Evolutionary conservation across 1,284 basidiomycete genomes (phyloP), one percentile per base, ranked within the genome.

Genomic region (Earliella scabrosa): DNA sequence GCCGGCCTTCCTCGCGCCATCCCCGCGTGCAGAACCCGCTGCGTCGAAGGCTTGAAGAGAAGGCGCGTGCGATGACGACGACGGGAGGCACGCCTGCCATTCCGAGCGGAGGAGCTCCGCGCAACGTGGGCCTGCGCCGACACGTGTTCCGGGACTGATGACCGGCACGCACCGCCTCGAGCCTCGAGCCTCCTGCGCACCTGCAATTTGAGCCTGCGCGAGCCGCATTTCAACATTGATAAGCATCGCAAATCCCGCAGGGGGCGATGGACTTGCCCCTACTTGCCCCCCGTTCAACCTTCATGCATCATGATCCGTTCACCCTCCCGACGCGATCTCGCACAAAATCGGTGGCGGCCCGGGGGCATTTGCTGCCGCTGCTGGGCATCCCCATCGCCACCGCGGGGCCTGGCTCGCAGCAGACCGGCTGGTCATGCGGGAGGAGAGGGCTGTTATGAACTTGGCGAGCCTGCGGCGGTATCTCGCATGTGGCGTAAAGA

Each of bases 121-220:
- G 40, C 59, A 61, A 58, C 59, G 59, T 61, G 59, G 57, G 21
- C n/a, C 32, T 46, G 31, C 13, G 18, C 50, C 7, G 34, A 50
- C 59, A 61, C 59, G 59, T 61, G 59, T 53, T n/a, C 34, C 53
- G 50, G 55, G 45, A 29, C 50, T 61, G 56, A 40, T 55, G 50
- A 50, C 53, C 56, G 50, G n/a, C 11, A 14, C 35, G n/a, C n/a
- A n/a, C n/a, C n/a, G n/a, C n/a, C n/a, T n/a, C n/a, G n/a, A n/a
- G n/a, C n/a, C n/a, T n/a, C n/a, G n/a, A n/a, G n/a, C n/a, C n/a
- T n/a, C n/a, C n/a, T n/a, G n/a, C n/a, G n/a, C n/a, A n/a, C n/a
- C n/a, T n/a, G n/a, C n/a, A n/a, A n/a, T n/a, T n/a, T n/a, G n/a
- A n/a, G 29, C 29, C 29, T 31, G 29, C 13, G 29, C n/a, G n/a